phyloP scores from a whole-genome alignment of 805 yeast genomes.

The Wickerhamiella occidentalis region DNA sequence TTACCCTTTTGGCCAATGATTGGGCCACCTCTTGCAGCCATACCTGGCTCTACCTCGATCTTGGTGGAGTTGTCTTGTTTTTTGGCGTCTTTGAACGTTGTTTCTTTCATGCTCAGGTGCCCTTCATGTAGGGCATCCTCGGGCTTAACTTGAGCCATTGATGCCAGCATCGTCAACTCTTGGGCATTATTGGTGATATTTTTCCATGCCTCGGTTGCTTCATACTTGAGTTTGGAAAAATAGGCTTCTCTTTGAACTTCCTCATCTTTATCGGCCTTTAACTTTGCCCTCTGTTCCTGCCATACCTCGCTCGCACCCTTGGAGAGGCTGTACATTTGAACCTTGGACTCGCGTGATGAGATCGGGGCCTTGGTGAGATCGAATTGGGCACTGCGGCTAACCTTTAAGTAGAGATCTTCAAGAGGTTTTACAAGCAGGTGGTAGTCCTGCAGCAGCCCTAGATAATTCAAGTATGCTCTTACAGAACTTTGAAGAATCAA shows the following conservation, averaged over 20 bases:
- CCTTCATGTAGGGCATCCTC: slow-evolving; percentile 3
- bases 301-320: not conserved
- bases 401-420: not conserved
- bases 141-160: not conserved
- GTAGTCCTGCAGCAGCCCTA: slow-evolving; percentile 20
- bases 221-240: slow-evolving; percentile 4
- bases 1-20: slow-evolving; percentile 45
- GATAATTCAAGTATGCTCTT: slow-evolving; percentile 21
- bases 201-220: slow-evolving; percentile 3
- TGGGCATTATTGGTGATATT: slow-evolving; percentile 7
- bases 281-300: not conserved
- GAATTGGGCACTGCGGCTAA: not conserved
- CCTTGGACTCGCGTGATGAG: slow-evolving; percentile 1
- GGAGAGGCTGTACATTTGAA: slow-evolving; percentile 1
- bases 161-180: slow-evolving; percentile 7
- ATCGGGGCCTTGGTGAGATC: not conserved
- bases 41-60: not conserved
- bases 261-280: not conserved
- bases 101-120: not conserved
- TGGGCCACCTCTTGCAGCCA: not conserved
- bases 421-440: slow-evolving; percentile 12
- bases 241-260: slow-evolving; percentile 4
- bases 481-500: slow-evolving; percentile 17
- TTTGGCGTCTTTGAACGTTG: not conserved
- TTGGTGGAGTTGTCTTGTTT: not conserved